Conservation (phyloP, 306 rosid species). For the Medicago arabica region DNA sequence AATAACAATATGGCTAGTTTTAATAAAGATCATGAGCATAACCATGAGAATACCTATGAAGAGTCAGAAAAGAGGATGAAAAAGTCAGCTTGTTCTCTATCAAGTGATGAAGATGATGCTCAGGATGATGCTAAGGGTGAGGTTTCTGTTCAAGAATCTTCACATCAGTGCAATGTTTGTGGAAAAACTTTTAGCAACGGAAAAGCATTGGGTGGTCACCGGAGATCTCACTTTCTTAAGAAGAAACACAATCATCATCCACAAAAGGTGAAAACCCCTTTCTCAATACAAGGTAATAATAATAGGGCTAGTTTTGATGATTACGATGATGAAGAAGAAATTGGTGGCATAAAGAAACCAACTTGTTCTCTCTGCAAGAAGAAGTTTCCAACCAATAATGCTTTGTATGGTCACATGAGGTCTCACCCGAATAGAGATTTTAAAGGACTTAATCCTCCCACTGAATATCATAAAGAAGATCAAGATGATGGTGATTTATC, state of each 20-base stretch:
- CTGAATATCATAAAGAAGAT: too few relatives aligned
- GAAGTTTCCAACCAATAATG: background rate
- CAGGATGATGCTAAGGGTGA: background rate
- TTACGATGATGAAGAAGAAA: background rate
- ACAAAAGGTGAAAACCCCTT: background rate
- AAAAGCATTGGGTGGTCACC: conserved; percentile 10
- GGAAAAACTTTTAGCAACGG: background rate
- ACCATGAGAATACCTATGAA: too few relatives aligned
- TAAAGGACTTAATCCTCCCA: background rate
- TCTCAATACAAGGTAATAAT: too few relatives aligned
- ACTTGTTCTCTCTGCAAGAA: background rate
- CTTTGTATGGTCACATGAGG: conserved; percentile 21
- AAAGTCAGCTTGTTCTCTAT: background rate
- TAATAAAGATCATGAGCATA: too few relatives aligned
- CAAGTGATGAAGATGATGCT: background rate
- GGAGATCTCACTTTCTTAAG: background rate
- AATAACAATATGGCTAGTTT: too few relatives aligned
- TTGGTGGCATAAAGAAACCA: too few relatives aligned
- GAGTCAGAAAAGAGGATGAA: background rate
- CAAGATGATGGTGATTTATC: background rate
- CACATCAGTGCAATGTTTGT: background rate
- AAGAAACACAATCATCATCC: background rate
- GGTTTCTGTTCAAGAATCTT: background rate
- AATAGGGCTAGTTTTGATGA: background rate
- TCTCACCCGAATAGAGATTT: background rate